These are phyloP conservation scores for Annulohypoxylon maeteangense DNA, from an alignment of 495 filamentous ascomycete species.

Conservation along the genomic window DNA sequence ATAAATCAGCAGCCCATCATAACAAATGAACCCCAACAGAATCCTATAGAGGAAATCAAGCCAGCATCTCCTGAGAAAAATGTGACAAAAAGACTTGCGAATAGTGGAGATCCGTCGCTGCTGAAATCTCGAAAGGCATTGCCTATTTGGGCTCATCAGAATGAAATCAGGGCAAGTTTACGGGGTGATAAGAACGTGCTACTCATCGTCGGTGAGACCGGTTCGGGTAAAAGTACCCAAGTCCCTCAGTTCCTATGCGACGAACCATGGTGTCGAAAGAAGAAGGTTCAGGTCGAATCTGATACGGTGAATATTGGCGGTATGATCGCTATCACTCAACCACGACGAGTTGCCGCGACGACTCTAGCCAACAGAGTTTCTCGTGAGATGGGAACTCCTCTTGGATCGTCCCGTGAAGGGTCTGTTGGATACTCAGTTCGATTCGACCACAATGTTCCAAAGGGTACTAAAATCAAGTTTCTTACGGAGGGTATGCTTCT, in stretches of 20 bases:
- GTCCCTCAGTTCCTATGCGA: slow-evolving; percentile 88
- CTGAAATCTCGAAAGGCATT: slow-evolving; percentile 65
- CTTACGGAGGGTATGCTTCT: slow-evolving; percentile 97
- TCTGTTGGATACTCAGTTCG: slow-evolving; percentile 91
- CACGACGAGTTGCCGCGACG: slow-evolving; percentile 92
- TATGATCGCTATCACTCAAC: slow-evolving; percentile 95
- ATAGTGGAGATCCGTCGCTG: slow-evolving; percentile 46
- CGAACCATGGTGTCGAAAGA: slow-evolving; percentile 79
- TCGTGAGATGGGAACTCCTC: slow-evolving; percentile 85
- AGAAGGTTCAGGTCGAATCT: slow-evolving; percentile 59
- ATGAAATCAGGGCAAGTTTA: slow-evolving; percentile 73
- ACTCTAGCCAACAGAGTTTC: slow-evolving; percentile 90
- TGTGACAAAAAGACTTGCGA: background rate
- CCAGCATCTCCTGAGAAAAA: slow-evolving; percentile 10
- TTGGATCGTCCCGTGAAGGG: slow-evolving; percentile 65
- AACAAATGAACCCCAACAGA: slow-evolving; percentile 23
- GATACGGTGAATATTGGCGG: slow-evolving; percentile 73
- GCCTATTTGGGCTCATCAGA: slow-evolving; percentile 81
- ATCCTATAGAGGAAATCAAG: slow-evolving; percentile 1
- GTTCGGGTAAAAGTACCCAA: slow-evolving; percentile 96
- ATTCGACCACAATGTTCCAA: slow-evolving; percentile 84
- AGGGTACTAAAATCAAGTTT: slow-evolving; percentile 83
- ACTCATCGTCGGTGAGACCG: slow-evolving; percentile 91
- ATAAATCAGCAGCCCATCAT: slow-evolving; percentile 4
- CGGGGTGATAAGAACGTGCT: slow-evolving; percentile 75